Base-by-base conservation (phyloP, 805 yeast genomes). In the Wickerhamomyces canadensis region DNA sequence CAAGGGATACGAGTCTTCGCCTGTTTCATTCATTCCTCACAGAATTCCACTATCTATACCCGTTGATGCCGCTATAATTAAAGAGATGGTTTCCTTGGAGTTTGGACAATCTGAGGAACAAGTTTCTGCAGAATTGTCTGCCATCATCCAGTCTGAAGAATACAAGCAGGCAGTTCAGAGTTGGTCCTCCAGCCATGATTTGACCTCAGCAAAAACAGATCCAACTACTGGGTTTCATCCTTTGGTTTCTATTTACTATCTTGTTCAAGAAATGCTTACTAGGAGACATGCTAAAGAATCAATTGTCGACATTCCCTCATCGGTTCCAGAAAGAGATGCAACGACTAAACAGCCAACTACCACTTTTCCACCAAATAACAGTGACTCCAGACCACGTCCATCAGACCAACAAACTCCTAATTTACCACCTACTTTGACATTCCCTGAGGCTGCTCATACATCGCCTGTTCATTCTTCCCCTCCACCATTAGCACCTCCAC, bases 191-290 rank as follows among this genome's bases (percentile, higher is more conserved):
- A 19, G 37, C 2, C 32, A 43, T 18, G 37, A 36, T 22, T 27
- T 34, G n/a, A 44, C 40, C 9, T 19, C 37, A 3, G 14, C 47
- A 18, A 37, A 27, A 23, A 43, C 45, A 9, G 54, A 70, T 59
- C 97, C 98, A 13, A 84, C 95, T 1, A 69, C 74, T 37, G 91
- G 89, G 2, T 89, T 74, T 58, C 95, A 89, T 61, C 98, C 98
- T 0, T 68, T 89, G 45, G 64, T 91, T 11, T 86, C 96, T 6
- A 81, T 91, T 27, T 93, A 93, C 57, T 82, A 76, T 54, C 69
- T 93, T 45, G 95, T 88, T 14, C 80, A 77, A 36, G 98, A 93
- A 62, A 84, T 86, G 82, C 56, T 72, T 44, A 78, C 74, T 52
- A 73, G 96, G 38, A 81, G 80, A 61, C 65, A 62, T 47, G 76